A percentile compares a stretch with the other conserved stretches of the same genome.
These are phyloP conservation scores for Aspergillus sp. DNA, from an alignment of 2,329 filamentous ascomycete species.

Conservation along the genomic window DNA sequence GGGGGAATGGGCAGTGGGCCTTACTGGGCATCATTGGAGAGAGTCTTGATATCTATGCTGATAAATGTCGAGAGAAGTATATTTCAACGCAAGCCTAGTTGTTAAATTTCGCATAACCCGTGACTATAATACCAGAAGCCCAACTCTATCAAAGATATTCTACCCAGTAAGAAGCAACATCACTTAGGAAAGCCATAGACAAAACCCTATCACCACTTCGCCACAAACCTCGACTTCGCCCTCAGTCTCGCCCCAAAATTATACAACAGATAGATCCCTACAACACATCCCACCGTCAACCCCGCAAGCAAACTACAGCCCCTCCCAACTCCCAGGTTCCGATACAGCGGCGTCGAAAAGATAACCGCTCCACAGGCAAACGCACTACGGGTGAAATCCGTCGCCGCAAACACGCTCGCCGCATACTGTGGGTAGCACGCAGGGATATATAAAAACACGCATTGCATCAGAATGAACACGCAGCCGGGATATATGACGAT, in stretches of 20 bases:
- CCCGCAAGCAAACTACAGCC: constrained; percentile 35
- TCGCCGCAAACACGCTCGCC: constrained; percentile 33
- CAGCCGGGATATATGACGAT: constrained; percentile 37
- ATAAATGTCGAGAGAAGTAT: background rate
- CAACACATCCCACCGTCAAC: constrained; percentile 24
- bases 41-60: constrained; percentile 34
- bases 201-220: background rate
- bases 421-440: constrained; percentile 26
- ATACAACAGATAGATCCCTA: constrained; percentile 20
- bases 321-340: constrained; percentile 26
- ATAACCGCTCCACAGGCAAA: constrained; percentile 38
- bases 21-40: constrained; percentile 44
- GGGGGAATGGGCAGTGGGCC: constrained; percentile 42
- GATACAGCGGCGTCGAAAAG: constrained; percentile 26
- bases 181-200: background rate
- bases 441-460: constrained; percentile 35
- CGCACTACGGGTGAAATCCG: constrained; percentile 30
- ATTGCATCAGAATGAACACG: constrained; percentile 43
- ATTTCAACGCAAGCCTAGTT: background rate
- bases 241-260: constrained; percentile 14
- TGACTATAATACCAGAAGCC: no score
- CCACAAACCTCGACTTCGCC: background rate
- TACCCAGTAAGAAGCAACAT: no score
- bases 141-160: no score
- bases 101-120: no score